Percentiles rank a stretch among this genome's conserved stretches.
Evolutionary conservation across 345 rosid genomes (phyloP).

Genomic region (Sisymbrium irio): DNA sequence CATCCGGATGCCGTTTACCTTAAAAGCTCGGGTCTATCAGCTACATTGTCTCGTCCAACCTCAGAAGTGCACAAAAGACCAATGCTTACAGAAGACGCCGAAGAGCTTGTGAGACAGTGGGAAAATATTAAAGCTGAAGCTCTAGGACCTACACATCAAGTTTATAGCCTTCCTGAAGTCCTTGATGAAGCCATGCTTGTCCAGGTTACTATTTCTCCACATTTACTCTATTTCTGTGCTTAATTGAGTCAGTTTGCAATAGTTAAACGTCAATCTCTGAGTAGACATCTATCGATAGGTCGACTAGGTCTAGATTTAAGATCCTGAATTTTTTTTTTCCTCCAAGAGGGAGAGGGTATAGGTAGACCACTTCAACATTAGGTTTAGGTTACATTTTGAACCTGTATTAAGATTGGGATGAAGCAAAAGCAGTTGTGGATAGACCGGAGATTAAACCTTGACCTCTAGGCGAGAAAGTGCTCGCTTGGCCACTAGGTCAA

Average conservation of each 20-base stretch:
- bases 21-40: slow-evolving; percentile 40
- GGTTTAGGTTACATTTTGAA: not conserved
- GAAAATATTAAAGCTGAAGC: slow-evolving; percentile 90
- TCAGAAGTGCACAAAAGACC: slow-evolving; percentile 43
- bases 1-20: slow-evolving; percentile 35
- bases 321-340: not conserved
- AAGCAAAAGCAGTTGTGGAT: not conserved
- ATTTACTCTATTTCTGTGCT: slow-evolving; percentile 8
- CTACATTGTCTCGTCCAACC: slow-evolving; percentile 46
- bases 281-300: not conserved
- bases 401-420: not conserved
- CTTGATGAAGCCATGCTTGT: slow-evolving; percentile 91
- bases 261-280: not conserved
- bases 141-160: slow-evolving; percentile 72
- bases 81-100: slow-evolving; percentile 88
- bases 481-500: not conserved
- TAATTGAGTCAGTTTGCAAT: not conserved
- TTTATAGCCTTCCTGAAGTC: slow-evolving; percentile 58
- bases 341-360: not conserved
- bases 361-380: not conserved
- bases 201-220: slow-evolving; percentile 52
- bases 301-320: not conserved
- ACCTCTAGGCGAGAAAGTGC: not conserved
- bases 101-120: slow-evolving; percentile 87
- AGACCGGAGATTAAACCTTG: not conserved